phyloP scores from a whole-genome alignment of 108 stramenopile species.

The Stephanodiscus triporus region DNA sequence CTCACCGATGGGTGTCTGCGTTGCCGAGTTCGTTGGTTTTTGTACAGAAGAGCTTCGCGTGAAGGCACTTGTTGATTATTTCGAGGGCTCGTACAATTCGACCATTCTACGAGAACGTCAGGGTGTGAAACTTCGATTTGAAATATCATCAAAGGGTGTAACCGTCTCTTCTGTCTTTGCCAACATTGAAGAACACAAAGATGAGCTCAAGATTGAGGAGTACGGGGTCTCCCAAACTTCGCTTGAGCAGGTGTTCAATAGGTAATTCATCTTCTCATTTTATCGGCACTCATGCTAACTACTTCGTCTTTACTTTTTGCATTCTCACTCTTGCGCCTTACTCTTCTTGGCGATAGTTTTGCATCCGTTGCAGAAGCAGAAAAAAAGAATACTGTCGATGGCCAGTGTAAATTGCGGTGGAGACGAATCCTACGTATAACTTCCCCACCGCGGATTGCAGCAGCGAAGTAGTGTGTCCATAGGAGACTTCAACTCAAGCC shows the following conservation, averaged over 20 bases:
- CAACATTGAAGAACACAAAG: slow-evolving; percentile 71
- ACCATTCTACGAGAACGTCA: slow-evolving; percentile 78
- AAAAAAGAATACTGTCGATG: slow-evolving; percentile 43
- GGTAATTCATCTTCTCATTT: no score
- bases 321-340: no score
- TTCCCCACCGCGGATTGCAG: background rate
- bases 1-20: slow-evolving; percentile 50
- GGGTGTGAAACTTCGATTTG: slow-evolving; percentile 75
- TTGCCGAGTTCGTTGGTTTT: slow-evolving; percentile 67
- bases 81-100: slow-evolving; percentile 54
- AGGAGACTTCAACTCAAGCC: no score
- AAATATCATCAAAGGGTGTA: slow-evolving; percentile 68
- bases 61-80: slow-evolving; percentile 54
- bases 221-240: slow-evolving; percentile 81
- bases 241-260: slow-evolving; percentile 85
- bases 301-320: no score
- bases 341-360: no score
- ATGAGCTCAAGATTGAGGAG: slow-evolving; percentile 60
- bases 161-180: slow-evolving; percentile 72
- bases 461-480: background rate
- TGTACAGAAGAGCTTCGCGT: slow-evolving; percentile 70
- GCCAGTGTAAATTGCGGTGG: no score
- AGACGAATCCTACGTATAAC: background rate
- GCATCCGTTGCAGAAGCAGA: slow-evolving; percentile 73
- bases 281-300: no score